phyloP scores from a whole-genome alignment of 2,329 filamentous ascomycete species.

The Alternaria gansuensis region DNA sequence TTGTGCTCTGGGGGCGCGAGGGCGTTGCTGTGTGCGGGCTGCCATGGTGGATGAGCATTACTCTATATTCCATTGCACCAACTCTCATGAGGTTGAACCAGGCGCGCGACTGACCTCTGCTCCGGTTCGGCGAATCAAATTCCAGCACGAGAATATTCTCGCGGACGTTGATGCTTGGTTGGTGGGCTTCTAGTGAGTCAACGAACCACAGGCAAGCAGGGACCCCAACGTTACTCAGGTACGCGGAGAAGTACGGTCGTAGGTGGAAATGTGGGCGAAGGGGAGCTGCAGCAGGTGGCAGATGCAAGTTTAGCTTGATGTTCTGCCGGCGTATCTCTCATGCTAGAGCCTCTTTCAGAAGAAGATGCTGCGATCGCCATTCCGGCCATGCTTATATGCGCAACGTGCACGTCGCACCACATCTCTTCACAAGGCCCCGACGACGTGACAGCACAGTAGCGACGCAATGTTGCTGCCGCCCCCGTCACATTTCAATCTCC shows the following conservation, averaged over 20 bases:
- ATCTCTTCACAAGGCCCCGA: constrained; percentile 12
- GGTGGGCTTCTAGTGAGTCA: constrained; percentile 29
- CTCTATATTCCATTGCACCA: constrained; percentile 17
- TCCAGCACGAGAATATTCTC: constrained; percentile 23
- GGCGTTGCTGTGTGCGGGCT: constrained; percentile 22
- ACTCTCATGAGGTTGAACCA: constrained; percentile 12
- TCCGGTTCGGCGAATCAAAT: constrained; percentile 28
- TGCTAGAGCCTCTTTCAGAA: constrained; percentile 5
- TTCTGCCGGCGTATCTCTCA: constrained; percentile 4
- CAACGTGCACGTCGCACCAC: constrained; percentile 39
- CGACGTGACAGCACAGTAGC: constrained; percentile 34
- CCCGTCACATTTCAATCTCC: constrained; percentile 31
- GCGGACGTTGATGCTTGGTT: constrained; percentile 28
- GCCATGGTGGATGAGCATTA: constrained; percentile 26
- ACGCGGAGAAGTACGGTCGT: constrained; percentile 9
- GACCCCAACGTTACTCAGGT: constrained; percentile 27
- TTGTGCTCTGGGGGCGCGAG: background rate
- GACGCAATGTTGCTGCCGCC: constrained; percentile 28
- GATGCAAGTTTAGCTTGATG: constrained; percentile 1
- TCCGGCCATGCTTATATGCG: constrained; percentile 41
- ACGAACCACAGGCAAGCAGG: constrained; percentile 32
- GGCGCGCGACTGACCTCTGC: constrained; percentile 27
- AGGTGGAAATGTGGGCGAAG: constrained; percentile 4
- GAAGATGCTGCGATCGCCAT: constrained; percentile 22
- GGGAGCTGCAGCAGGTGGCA: constrained; percentile 7